Evolutionary conservation across 2,329 filamentous ascomycete genomes (phyloP), one percentile per base, ranked within the genome.

Genomic region (Talaromyces sp.): DNA sequence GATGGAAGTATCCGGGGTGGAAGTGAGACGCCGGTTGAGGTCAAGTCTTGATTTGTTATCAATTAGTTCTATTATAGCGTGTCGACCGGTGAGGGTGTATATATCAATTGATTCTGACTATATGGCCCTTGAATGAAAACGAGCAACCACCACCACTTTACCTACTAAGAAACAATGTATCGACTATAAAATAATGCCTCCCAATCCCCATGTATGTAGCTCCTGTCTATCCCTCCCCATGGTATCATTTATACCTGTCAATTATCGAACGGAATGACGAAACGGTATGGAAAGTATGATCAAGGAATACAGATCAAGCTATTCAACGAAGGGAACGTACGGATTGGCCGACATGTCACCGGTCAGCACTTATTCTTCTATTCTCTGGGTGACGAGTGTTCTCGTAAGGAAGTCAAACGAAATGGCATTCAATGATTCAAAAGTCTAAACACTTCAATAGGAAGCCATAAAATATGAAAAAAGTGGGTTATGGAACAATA

Each of bases 21-120:
- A 19, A 56, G 52, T 2, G 52, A 39, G n/a, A 56, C 19, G 52
- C 52, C 58, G 17, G 58, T 61, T 37, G 58, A 61, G n/a, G n/a
- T 49, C 6, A 61, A 61, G 43, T 49, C 58, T 61, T 61, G 58
- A 56, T 56, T 19, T 22, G 9, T 35, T 33, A 13, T 37, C 27
- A 6, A 6, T 31, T 31, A 54, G 15, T 54, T 19, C 6, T 10
- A 0, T 15, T 19, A 1, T 25, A 15, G 47, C 6, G 25, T 17
- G 47, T 27, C 13, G 11, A 17, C 4, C 7, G 5, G 27, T 31
- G 27, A 31, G 27, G 3, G 25, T 17, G 25, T 52, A 17, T 15
- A 15, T 27, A 19, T 33, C 10, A 52, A 52, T 33, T n/a, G 25
- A n/a, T n/a, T 52, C 9, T 5, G 15, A 31, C 15, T n/a, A 33